These are phyloP conservation scores for Starmerella bombi DNA, from an alignment of 805 yeast genomes.

Conservation along the genomic window DNA sequence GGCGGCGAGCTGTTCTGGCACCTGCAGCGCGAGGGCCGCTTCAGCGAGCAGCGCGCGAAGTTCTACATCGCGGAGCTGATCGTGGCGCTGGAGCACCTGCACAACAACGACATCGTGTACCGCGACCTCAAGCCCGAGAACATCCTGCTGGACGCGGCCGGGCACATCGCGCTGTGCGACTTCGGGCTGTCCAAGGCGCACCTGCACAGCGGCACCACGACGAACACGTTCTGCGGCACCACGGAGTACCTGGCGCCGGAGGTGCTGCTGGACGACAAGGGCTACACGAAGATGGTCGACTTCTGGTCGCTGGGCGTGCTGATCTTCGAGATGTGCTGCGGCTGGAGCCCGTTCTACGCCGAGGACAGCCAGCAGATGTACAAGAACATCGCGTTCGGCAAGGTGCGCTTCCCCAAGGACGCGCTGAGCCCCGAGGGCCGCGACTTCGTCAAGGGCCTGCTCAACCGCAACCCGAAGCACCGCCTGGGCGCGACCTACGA, in stretches of 20 bases:
- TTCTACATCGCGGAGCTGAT: constrained; percentile 94
- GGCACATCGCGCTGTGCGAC: constrained; percentile 94
- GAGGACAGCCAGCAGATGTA: constrained; percentile 98
- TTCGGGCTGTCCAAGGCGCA: constrained; percentile 94
- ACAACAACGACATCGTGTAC: constrained; percentile 89
- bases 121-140: constrained; percentile 96
- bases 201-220: constrained; percentile 61
- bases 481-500: constrained; percentile 84
- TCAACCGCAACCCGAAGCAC: constrained; percentile 92
- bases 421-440: constrained; percentile 87
- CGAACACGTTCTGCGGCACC: constrained; percentile 96
- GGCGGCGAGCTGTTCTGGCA: constrained; percentile 98
- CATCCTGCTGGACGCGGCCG: constrained; percentile 87
- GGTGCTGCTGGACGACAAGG: constrained; percentile 84
- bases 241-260: constrained; percentile 98
- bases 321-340: constrained; percentile 98
- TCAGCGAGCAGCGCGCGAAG: constrained; percentile 84
- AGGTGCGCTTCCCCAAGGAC: constrained; percentile 93
- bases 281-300: constrained; percentile 97
- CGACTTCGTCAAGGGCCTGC: constrained; percentile 84
- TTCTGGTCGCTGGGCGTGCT: constrained; percentile 97
- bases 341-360: constrained; percentile 98
- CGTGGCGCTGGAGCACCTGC: constrained; percentile 83
- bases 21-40: constrained; percentile 90
- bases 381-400: constrained; percentile 96